phyloP scores from a whole-genome alignment of 2,329 filamentous ascomycete genomes.

The Hypoxylon sp. region DNA sequence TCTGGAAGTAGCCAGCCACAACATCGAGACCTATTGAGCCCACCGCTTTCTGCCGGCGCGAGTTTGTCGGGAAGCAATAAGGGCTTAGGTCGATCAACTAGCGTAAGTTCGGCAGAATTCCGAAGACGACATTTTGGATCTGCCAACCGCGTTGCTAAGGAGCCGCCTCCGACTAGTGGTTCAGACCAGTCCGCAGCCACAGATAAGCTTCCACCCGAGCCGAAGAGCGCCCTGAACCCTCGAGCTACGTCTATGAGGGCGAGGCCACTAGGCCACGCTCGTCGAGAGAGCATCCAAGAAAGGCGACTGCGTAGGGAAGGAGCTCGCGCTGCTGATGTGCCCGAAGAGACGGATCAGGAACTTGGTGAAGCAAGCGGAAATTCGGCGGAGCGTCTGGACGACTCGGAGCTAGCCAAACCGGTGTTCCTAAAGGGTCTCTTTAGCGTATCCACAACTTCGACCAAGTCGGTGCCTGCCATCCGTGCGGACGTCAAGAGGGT shows the following conservation, averaged over 20 bases:
- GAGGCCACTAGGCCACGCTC: slow-evolving; percentile 88
- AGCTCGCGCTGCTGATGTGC: slow-evolving; percentile 79
- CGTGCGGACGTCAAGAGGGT: slow-evolving; percentile 91
- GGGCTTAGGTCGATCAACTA: slow-evolving; percentile 85
- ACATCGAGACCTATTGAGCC: slow-evolving; percentile 81
- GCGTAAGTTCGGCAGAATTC: slow-evolving; percentile 89
- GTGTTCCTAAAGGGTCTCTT: slow-evolving; percentile 97
- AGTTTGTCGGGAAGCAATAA: slow-evolving; percentile 70
- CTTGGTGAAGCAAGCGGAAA: slow-evolving; percentile 70
- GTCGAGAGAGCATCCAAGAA: slow-evolving; percentile 92
- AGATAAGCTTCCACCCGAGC: slow-evolving; percentile 64
- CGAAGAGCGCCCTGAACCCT: slow-evolving; percentile 63
- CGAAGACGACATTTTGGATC: slow-evolving; percentile 69
- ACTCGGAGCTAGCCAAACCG: slow-evolving; percentile 86
- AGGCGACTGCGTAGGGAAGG: slow-evolving; percentile 81
- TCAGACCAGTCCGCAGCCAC: slow-evolving; percentile 78
- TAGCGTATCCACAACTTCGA: slow-evolving; percentile 96
- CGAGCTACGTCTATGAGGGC: slow-evolving; percentile 77
- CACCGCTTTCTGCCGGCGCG: slow-evolving; percentile 72
- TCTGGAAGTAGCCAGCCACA: slow-evolving; percentile 75
- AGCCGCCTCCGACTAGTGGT: slow-evolving; percentile 79
- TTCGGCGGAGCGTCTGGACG: slow-evolving; percentile 71
- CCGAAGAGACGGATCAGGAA: slow-evolving; percentile 91
- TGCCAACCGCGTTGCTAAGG: slow-evolving; percentile 63
- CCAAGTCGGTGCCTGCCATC: slow-evolving; percentile 87